Percentiles rank a stretch among this genome's conserved stretches.
These are phyloP conservation scores for Cystobasidium ongulense DNA, from an alignment of 768 basidiomycete species.

Conservation along the genomic window DNA sequence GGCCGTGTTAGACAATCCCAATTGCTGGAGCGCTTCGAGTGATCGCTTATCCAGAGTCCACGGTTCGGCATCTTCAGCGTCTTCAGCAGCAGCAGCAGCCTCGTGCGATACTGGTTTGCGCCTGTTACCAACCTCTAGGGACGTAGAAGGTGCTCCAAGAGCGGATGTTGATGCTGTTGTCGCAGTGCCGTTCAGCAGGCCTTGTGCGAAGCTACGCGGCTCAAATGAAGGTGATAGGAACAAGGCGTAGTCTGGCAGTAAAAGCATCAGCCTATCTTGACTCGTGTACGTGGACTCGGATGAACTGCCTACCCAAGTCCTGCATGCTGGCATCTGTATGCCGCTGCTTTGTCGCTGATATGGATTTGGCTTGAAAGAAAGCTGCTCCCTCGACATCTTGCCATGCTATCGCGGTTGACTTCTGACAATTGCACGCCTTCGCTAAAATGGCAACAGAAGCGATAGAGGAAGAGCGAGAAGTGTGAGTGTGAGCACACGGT, in stretches of 20 bases:
- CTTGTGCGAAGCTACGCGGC: conserved; percentile 18
- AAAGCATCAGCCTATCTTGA: too few species aligned
- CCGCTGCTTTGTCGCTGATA: too few species aligned
- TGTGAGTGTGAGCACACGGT: neutral
- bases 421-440: neutral
- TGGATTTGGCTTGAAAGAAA: too few species aligned
- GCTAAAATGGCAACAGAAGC: conserved; percentile 13
- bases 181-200: conserved; percentile 5
- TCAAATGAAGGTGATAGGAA: conserved; percentile 14
- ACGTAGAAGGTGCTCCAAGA: neutral
- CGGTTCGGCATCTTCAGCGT: neutral
- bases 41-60: conserved; percentile 16
- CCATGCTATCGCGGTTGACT: neutral
- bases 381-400: neutral
- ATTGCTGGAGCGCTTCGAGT: conserved; percentile 2
- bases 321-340: neutral
- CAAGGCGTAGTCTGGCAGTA: conserved; percentile 8
- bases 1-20: neutral
- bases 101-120: neutral
- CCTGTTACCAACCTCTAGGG: neutral
- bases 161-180: neutral
- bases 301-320: neutral
- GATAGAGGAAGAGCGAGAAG: conserved; percentile 17
- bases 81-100: neutral
- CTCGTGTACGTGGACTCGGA: neutral